Base-by-base conservation (phyloP, 331 rosid species). In the Telfairia occidentalis region DNA sequence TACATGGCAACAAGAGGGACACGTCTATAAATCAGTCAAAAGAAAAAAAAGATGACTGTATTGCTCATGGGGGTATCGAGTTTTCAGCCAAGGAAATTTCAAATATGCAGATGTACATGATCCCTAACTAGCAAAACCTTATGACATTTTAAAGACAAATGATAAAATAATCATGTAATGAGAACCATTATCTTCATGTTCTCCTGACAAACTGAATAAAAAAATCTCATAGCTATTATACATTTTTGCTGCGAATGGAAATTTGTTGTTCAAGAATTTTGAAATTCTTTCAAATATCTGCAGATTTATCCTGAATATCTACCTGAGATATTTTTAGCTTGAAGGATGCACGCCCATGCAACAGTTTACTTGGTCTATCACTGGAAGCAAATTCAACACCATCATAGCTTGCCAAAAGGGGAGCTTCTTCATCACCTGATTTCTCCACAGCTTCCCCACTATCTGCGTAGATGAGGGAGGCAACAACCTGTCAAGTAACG, bases 261-360 rank as follows among this genome's bases (percentile, higher is more conserved):
- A 38, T 42, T 66, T 23, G 53, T 21, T 10, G n/a, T 40, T 66
- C 35, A 13, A 24, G 23, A 24, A 24, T 42, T 61, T 67, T 38
- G 32, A 43, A 43, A 26, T 13, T 24, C 15, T 69, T 2, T 21
- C 55, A 23, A 38, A 21, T 66, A 66, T 21, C 52, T 4, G 16
- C 52, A 23, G 21, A 38, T 67, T 67, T 23, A 70, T 70, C 37
- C 42, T 15, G 52, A 57, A 7, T 80, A 26, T 75, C 78, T 70
- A 94, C 97, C 98, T 91, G 97, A 81, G 96, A 89, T 89, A 91
- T 89, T 89, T 90, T 94, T 78, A 94, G 91, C 90, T 90, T 94
- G 79, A 94, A 94, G 61, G 96, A 88, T 57, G 98, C 97, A 54
- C 90, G 96, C 58, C 97, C 98, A 76, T 86, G 79, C 84, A 94